Conservation (phyloP, 257 asterid species). For the Craterostigma plantagineum region DNA sequence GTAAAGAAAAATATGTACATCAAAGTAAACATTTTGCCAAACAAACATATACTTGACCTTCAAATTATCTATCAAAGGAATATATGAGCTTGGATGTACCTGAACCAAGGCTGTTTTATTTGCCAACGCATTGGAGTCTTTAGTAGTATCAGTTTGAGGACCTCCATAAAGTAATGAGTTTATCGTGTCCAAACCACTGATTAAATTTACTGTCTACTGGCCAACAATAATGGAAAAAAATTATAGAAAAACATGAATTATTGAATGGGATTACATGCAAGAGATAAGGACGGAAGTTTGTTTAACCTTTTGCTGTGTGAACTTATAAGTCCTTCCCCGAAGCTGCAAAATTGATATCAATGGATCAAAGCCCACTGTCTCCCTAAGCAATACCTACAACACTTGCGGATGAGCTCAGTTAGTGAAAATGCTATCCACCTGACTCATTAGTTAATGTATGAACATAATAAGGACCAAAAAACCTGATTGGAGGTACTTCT, state of each 20-base stretch:
- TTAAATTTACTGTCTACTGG: slow-evolving; percentile 87
- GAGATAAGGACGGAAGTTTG: slow-evolving; percentile 7
- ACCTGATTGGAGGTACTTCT: slow-evolving; percentile 90
- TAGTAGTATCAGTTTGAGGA: slow-evolving; percentile 53
- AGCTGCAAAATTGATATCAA: slow-evolving; percentile 66
- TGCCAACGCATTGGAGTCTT: slow-evolving; percentile 40
- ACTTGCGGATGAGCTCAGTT: slow-evolving; percentile 12
- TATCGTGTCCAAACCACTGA: slow-evolving; percentile 75
- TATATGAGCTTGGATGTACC: slow-evolving; percentile 28
- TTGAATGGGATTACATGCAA: slow-evolving; percentile 9
- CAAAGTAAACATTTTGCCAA: background rate
- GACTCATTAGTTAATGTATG: background rate
- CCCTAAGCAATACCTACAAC: slow-evolving; percentile 75
- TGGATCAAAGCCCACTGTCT: slow-evolving; percentile 78
- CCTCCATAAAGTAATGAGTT: slow-evolving; percentile 58
- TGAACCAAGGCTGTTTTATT: slow-evolving; percentile 80
- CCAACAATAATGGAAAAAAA: slow-evolving; percentile 21
- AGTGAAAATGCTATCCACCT: slow-evolving; percentile 7
- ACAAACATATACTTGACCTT: background rate
- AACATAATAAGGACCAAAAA: slow-evolving; percentile 5
- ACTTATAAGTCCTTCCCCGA: slow-evolving; percentile 71
- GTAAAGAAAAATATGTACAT: background rate
- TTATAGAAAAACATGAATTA: slow-evolving; percentile 25
- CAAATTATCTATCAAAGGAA: slow-evolving; percentile 3
- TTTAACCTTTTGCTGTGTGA: slow-evolving; percentile 90